Evolutionary conservation across 2,329 filamentous ascomycete species (phyloP).

Genomic region (Clonostachys byssicola): DNA sequence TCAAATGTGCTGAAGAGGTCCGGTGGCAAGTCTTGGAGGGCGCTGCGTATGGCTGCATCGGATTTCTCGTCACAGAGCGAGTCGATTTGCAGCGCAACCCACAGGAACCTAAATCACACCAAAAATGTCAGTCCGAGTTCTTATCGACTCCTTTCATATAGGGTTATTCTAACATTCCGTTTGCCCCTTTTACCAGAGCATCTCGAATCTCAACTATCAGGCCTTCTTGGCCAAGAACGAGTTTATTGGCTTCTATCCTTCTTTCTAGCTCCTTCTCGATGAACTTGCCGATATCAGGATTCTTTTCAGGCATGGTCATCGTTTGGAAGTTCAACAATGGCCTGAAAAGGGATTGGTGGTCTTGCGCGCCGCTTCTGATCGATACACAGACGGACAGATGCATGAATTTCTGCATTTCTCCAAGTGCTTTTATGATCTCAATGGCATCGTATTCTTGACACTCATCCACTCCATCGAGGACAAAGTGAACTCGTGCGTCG

Average conservation of each 20-base stretch:
- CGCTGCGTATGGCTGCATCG: constrained; percentile 25
- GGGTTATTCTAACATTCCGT: constrained; percentile 17
- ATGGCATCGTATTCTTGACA: background rate
- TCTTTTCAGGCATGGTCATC: background rate
- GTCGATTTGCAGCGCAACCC: constrained; percentile 26
- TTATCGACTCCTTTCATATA: too few relatives aligned
- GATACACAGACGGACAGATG: background rate
- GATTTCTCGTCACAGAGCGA: constrained; percentile 24
- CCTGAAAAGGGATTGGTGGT: background rate
- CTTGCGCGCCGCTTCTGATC: background rate
- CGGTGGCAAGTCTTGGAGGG: constrained; percentile 19
- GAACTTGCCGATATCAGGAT: background rate
- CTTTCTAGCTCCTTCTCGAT: background rate
- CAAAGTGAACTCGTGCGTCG: background rate
- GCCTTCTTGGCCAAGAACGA: background rate
- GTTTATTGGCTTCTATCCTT: background rate
- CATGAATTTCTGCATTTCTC: background rate
- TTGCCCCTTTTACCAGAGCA: constrained; percentile 13
- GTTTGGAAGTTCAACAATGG: background rate
- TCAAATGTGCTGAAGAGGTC: constrained; percentile 20
- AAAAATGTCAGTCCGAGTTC: background rate
- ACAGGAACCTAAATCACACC: constrained; percentile 19
- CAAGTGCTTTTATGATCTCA: background rate
- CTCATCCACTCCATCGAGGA: background rate
- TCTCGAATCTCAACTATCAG: constrained; percentile 3